Evolutionary conservation across 129 eudicot species (phyloP), one percentile per base, ranked within the genome.

Genomic region (Oenanthe sinensis): DNA sequence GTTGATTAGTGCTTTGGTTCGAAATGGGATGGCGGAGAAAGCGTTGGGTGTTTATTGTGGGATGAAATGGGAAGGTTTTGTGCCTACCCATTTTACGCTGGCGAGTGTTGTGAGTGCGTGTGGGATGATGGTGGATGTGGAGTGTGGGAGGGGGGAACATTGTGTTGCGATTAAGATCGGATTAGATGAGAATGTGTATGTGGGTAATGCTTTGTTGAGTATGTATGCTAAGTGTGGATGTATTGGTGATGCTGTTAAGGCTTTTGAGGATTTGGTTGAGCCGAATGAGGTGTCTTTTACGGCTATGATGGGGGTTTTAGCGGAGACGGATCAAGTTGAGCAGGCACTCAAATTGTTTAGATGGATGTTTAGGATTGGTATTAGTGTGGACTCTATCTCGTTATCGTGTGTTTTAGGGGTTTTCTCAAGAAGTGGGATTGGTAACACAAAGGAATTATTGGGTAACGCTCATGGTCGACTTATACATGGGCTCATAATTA

Each of bases 281-380:
- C 89, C 78, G 45, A 93, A 93, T 78, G 96, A 91, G 88, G 97
- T 93, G 69, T 87, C 97, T 36, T 91, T 85, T 78, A 93, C 98
- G 4, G 85, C 89, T 15, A 82, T 93, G 76, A 86, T 93, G 96
- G 86, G 93, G 70, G 93, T 82, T n/a, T 85, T 93, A 67, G 87
- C 83, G 28, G 97, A 86, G 74, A 83, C 84, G 54, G 88, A 87
- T 72, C 84, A 80, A 5, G 82, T 89, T 44, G 84, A 87, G 20
- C 93, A 91, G 75, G 97, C 93, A 0, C 84, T 88, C 65, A 76
- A 77, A 54, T 86, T 89, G 93, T 91, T 93, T 81, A 79, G 77
- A 49, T 77, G 60, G 65, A 91, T 93, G 93, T 90, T 81, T 67
- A 87, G 87, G 62, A 83, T 13, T 24, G 87, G 89, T 45, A 85